These are phyloP conservation scores for Euclidium syriacum DNA, from an alignment of 345 rosid species.

Conservation along the genomic window DNA sequence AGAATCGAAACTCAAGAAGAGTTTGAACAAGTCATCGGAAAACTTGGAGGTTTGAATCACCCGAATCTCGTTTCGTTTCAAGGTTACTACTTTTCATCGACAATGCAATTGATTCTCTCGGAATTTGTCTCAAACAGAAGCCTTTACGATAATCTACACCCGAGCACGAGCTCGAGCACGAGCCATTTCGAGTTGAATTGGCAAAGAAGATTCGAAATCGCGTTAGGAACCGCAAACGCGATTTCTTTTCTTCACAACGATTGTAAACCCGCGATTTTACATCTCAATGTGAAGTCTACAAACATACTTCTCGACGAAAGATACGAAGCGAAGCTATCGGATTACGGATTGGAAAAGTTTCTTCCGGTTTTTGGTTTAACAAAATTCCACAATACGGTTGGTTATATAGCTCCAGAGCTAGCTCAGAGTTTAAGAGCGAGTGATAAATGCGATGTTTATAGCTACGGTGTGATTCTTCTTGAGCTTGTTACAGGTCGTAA, in stretches of 20 bases:
- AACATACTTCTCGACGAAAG: slow-evolving; percentile 79
- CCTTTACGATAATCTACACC: slow-evolving; percentile 74
- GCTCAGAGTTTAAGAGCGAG: slow-evolving; percentile 62
- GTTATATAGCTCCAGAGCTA: slow-evolving; percentile 94
- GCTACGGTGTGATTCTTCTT: slow-evolving; percentile 85
- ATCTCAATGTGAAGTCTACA: slow-evolving; percentile 82
- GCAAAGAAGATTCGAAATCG: slow-evolving; percentile 85
- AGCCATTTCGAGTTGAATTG: slow-evolving; percentile 63
- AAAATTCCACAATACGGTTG: slow-evolving; percentile 78
- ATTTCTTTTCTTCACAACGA: slow-evolving; percentile 92
- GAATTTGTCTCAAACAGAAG: slow-evolving; percentile 72
- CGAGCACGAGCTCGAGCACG: slow-evolving; percentile 58
- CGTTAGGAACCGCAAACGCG: slow-evolving; percentile 80
- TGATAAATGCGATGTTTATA: slow-evolving; percentile 88
- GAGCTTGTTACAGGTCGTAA: slow-evolving; percentile 90
- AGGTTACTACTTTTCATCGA: slow-evolving; percentile 86
- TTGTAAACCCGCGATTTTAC: slow-evolving; percentile 81
- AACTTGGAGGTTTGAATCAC: slow-evolving; percentile 67
- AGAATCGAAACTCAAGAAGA: slow-evolving; percentile 88
- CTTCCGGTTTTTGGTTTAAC: slow-evolving; percentile 75
- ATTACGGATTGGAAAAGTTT: slow-evolving; percentile 74
- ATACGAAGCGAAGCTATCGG: slow-evolving; percentile 77
- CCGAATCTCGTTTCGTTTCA: slow-evolving; percentile 72
- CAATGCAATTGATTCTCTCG: slow-evolving; percentile 75
- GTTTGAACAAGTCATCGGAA: slow-evolving; percentile 81